A percentile compares a stretch with the other conserved stretches of the same genome.
These are phyloP conservation scores for Sugiyamaella neomexicana DNA, from an alignment of 1,139 yeast species.

Conservation along the genomic window DNA sequence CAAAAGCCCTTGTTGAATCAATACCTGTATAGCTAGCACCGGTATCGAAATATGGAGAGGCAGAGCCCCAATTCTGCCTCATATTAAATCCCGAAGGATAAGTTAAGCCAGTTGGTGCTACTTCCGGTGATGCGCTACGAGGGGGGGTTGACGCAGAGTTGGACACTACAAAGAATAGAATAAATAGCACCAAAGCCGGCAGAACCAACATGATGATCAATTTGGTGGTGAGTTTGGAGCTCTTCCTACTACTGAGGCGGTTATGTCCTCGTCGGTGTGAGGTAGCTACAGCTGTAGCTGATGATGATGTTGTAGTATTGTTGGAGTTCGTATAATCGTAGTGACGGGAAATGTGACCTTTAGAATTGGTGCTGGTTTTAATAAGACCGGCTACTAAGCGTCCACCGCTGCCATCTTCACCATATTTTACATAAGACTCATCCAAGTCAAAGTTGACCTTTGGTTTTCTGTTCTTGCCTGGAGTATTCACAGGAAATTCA, in stretches of 20 bases:
- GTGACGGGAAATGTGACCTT: slow-evolving; percentile 12
- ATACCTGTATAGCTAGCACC: slow-evolving; percentile 41
- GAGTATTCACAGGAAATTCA: not conserved
- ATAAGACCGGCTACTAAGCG: not conserved
- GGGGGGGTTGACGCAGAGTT: slow-evolving; percentile 28
- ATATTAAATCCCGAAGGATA: slow-evolving; percentile 44
- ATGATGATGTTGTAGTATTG: not conserved
- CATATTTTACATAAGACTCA: slow-evolving; percentile 14
- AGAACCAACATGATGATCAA: slow-evolving; percentile 31
- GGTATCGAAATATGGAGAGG: slow-evolving; percentile 45
- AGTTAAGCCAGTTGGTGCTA: slow-evolving; percentile 44
- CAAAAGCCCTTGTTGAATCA: slow-evolving; percentile 20
- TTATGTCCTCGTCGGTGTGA: slow-evolving; percentile 11
- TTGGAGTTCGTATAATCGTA: slow-evolving; percentile 3
- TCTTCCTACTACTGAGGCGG: slow-evolving; percentile 16
- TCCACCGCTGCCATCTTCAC: not conserved
- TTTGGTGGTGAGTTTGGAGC: slow-evolving; percentile 17
- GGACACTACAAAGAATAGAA: slow-evolving; percentile 32
- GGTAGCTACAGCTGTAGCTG: slow-evolving; percentile 2
- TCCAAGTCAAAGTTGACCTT: slow-evolving; percentile 20
- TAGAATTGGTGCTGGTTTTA: slow-evolving; percentile 7
- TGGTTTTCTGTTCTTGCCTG: slow-evolving; percentile 13
- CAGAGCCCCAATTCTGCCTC: slow-evolving; percentile 46
- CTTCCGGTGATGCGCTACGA: slow-evolving; percentile 38
- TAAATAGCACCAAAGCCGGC: slow-evolving; percentile 33